Percentiles rank a stretch among this genome's conserved stretches.
Evolutionary conservation across 106 monocot genomes (phyloP).

Genomic region (Dendrobium huoshanense): DNA sequence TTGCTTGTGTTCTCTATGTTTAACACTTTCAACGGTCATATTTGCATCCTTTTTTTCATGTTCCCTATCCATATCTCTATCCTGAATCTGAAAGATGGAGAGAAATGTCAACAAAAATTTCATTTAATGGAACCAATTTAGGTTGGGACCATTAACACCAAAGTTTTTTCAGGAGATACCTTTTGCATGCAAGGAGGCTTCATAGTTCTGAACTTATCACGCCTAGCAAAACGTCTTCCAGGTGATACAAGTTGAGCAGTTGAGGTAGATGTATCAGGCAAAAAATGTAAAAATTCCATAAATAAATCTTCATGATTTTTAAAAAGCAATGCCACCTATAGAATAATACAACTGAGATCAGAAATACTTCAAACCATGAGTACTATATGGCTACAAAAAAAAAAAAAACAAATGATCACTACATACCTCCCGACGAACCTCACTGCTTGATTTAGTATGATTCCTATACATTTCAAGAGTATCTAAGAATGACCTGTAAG

Average conservation of each 20-base stretch:
- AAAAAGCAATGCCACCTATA: conserved; percentile 42
- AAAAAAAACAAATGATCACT: not conserved
- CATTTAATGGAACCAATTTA: too few relatives aligned
- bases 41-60: conserved; percentile 22
- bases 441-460: conserved; percentile 75
- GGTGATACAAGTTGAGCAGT: conserved; percentile 28
- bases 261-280: conserved; percentile 50
- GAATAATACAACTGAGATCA: not conserved
- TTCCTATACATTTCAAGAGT: conserved; percentile 92
- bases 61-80: conserved; percentile 29
- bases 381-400: not conserved
- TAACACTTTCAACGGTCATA: conserved; percentile 47
- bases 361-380: not conserved
- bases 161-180: conserved; percentile 16
- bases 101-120: not conserved
- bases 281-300: conserved; percentile 44
- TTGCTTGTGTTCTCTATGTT: conserved; percentile 39
- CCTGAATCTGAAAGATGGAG: conserved; percentile 26
- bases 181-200: conserved; percentile 38
- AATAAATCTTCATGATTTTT: conserved; percentile 45
- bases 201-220: conserved; percentile 33
- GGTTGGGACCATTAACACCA: too few relatives aligned
- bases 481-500: conserved; percentile 91
- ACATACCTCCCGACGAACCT: conserved; percentile 82
- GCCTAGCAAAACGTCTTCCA: conserved; percentile 33